A percentile compares a stretch with the other conserved stretches of the same genome.
Conservation (phyloP, 108 stramenopile species). For the Fistulifera pelliculosa region DNA sequence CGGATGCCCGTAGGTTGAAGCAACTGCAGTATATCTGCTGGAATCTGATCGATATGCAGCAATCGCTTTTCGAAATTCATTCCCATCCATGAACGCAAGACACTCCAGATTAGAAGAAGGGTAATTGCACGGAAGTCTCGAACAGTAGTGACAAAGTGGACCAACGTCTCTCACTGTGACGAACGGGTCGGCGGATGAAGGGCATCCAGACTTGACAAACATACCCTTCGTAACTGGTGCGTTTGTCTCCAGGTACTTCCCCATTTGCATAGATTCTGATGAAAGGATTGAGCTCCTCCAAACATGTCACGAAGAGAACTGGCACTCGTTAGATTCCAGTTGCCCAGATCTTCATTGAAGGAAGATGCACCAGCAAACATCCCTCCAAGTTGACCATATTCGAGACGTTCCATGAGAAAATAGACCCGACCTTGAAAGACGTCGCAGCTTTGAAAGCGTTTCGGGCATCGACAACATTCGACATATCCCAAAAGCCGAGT, state of each 20-base stretch:
- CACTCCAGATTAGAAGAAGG: too few relatives aligned
- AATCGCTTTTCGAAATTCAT: too few relatives aligned
- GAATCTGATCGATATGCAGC: too few relatives aligned
- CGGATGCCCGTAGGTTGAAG: background rate
- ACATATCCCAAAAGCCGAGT: constrained; percentile 15
- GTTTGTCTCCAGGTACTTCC: background rate
- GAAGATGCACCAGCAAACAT: constrained; percentile 25
- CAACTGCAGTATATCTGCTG: background rate
- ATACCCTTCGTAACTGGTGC: too few relatives aligned
- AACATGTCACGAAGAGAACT: constrained; percentile 15
- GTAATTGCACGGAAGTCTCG: too few relatives aligned
- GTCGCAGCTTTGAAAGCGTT: constrained; percentile 14
- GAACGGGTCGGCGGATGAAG: too few relatives aligned
- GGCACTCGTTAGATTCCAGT: constrained; percentile 14
- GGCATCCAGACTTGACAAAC: too few relatives aligned
- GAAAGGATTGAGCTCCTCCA: constrained; percentile 7
- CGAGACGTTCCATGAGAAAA: constrained; percentile 11
- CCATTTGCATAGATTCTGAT: constrained; percentile 13
- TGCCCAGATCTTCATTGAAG: constrained; percentile 27
- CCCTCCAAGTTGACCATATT: constrained; percentile 1
- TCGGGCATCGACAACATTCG: constrained; percentile 1
- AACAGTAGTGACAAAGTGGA: too few relatives aligned
- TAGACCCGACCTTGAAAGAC: constrained; percentile 8
- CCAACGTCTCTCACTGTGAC: too few relatives aligned
- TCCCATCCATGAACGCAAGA: too few relatives aligned